Evolutionary conservation across 441 rosid genomes (phyloP).

Genomic region (Erysimum pusillum): DNA sequence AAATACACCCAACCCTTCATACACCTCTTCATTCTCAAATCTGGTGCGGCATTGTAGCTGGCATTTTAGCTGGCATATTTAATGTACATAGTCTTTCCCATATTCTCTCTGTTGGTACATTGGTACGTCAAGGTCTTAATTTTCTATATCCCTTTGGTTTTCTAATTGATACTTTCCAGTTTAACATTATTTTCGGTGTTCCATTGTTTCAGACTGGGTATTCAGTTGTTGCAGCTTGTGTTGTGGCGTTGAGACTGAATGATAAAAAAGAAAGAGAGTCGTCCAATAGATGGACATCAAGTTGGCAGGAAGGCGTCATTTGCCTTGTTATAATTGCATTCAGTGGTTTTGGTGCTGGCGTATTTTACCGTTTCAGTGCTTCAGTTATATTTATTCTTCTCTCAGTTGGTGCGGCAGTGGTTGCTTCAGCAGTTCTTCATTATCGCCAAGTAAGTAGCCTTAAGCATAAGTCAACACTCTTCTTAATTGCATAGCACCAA

Average conservation of each 20-base stretch:
- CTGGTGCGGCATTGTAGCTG: conserved; percentile 94
- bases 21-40: conserved; percentile 95
- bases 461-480: conserved; percentile 26
- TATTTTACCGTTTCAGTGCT: conserved; percentile 67
- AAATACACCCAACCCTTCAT: conserved; percentile 76
- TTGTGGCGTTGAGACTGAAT: conserved; percentile 83
- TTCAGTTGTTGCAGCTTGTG: conserved; percentile 96
- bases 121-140: conserved; percentile 63
- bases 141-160: conserved; percentile 17
- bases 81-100: conserved; percentile 87
- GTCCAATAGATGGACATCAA: conserved; percentile 63
- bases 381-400: conserved; percentile 59
- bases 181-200: conserved; percentile 12
- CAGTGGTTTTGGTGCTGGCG: conserved; percentile 83
- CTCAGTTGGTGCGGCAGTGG: conserved; percentile 59
- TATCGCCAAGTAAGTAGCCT: conserved; percentile 70
- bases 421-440: conserved; percentile 68
- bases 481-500: conserved; percentile 4
- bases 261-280: conserved; percentile 61
- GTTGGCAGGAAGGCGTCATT: conserved; percentile 81
- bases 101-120: conserved; percentile 95
- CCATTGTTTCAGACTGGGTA: conserved; percentile 83
- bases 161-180: conserved; percentile 13
- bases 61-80: conserved; percentile 78
- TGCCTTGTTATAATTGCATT: conserved; percentile 76